Evolutionary conservation across 495 filamentous ascomycete species (phyloP), one percentile per base, ranked within the genome.

Genomic region (Penicillium salamii): DNA sequence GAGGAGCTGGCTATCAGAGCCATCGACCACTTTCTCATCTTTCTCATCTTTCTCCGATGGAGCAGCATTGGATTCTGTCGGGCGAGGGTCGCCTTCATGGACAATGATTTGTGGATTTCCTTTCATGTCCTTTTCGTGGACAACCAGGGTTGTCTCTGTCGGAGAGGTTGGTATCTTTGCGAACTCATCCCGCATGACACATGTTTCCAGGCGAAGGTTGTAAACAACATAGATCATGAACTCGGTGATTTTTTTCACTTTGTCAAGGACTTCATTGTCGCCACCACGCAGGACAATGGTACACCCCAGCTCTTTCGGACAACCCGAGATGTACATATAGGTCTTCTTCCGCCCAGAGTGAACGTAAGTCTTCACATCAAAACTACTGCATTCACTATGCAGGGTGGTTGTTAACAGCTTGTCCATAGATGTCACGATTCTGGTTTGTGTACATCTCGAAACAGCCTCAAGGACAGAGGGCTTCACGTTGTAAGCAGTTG

Each of bases 141-240:
- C 12, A 3, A 36, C 50, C 40, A 59, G 54, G 7, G 52, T 49
- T 15, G 65, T 73, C 41, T 59, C 65, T 26, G 62, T 65, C 5
- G 82, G 69, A 5, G 82, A 75, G 2, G 85, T 81, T 11, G 95
- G 91, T 38, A 97, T 85, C 47, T 91, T 78, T 19, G 95, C 88
- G 63, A 90, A 96, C 55, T 96, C 91, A 69, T 99, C 95, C 42
- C 91, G 81, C 88, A 99, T 93, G 38, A 99, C 68, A 59, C 85
- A 96, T 2, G 95, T 96, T 67, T 99, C 95, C 7, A 99, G 79
- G 62, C 93, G 96, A 17, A 97, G 77, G 56, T 96, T 99, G 67
- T 99, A 97, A 13, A 97, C 90, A 19, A 99, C 95, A 61, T 97
- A 99, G 46, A 92, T 84, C 91, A 99, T 96, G 59, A 99, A 95